Percentiles rank a stretch among this genome's conserved stretches.
Evolutionary conservation across 2,329 filamentous ascomycete genomes (phyloP).

Genomic region (Colletotrichum horii): DNA sequence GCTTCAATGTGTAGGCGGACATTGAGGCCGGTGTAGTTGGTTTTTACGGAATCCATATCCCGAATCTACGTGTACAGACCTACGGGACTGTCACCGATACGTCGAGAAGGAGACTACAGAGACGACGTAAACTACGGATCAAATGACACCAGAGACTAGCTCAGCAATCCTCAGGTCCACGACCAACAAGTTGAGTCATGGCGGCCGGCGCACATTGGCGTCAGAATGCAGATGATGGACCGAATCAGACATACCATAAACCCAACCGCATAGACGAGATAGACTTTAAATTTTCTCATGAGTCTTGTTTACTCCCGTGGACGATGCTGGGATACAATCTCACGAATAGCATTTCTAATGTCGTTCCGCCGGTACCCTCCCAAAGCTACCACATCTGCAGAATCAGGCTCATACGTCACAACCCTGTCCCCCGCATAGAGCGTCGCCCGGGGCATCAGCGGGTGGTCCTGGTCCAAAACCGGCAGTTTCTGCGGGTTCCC

Average conservation of each 20-base stretch:
- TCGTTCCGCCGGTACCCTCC: background rate
- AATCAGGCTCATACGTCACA: background rate
- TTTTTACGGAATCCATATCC: background rate
- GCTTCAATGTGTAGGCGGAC: background rate
- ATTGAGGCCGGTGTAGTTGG: background rate
- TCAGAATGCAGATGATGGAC: rapidly evolving
- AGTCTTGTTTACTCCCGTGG: background rate
- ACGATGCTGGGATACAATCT: background rate
- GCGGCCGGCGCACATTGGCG: background rate
- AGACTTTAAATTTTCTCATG: rapidly evolving
- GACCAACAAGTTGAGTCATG: background rate
- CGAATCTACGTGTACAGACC: background rate
- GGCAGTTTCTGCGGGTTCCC: background rate
- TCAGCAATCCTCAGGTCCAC: rapidly evolving
- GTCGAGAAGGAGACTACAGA: background rate
- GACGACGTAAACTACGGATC: rapidly evolving
- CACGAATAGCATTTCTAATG: background rate
- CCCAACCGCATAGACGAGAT: background rate
- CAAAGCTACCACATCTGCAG: background rate
- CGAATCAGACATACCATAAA: background rate
- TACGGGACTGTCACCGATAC: background rate
- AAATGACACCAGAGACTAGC: background rate
- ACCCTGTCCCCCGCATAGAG: background rate
- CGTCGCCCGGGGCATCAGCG: background rate
- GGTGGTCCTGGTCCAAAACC: background rate